These are phyloP conservation scores for Tetrahymena elliotti DNA, from an alignment of 73 alveolate species.

Conservation along the genomic window DNA sequence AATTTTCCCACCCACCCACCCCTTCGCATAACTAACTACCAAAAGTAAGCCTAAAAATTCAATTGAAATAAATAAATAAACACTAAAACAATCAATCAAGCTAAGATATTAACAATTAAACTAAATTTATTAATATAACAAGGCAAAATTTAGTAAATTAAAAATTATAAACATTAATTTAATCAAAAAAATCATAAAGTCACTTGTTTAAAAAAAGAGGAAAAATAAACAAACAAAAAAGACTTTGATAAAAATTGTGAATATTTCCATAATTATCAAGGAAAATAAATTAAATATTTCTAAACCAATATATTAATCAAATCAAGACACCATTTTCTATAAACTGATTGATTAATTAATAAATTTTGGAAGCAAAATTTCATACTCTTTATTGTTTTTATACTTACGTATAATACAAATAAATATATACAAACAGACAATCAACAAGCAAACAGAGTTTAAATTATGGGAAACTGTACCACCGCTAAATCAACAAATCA, in stretches of 20 bases:
- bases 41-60: not conserved
- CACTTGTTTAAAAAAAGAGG: not conserved
- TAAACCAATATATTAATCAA: not conserved
- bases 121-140: not conserved
- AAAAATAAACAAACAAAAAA: not conserved
- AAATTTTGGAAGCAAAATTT: too few relatives aligned
- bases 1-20: not conserved
- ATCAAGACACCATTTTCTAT: too few relatives aligned
- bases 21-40: not conserved
- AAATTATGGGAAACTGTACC: not conserved
- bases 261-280: not conserved
- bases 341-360: too few relatives aligned
- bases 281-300: not conserved
- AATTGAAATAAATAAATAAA: not conserved
- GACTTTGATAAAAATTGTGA: not conserved
- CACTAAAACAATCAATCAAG: not conserved
- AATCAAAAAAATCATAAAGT: not conserved
- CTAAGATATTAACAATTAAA: not conserved
- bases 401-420: too few relatives aligned
- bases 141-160: not conserved
- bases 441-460: not conserved
- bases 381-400: too few relatives aligned
- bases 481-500: not conserved
- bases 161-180: not conserved
- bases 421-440: not conserved